These are phyloP conservation scores for Cercospora sp. DNA, from an alignment of 2,329 filamentous ascomycete species.

Conservation along the genomic window DNA sequence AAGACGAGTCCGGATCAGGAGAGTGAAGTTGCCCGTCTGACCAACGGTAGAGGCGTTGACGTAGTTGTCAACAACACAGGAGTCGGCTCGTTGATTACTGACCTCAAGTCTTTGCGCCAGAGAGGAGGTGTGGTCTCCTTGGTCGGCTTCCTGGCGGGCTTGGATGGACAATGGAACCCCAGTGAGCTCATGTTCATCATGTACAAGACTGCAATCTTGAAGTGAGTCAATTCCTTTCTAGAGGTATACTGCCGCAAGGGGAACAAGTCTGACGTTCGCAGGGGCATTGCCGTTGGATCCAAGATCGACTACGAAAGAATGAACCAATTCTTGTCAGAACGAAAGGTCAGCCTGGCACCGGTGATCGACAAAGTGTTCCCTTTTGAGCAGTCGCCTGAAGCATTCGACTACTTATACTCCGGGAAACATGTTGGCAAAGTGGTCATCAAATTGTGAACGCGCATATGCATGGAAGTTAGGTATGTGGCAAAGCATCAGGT, in stretches of 20 bases:
- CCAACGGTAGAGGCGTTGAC: not conserved
- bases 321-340: not conserved
- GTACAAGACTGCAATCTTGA: not conserved
- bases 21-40: not conserved
- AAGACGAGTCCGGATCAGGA: not conserved
- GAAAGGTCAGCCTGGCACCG: not conserved
- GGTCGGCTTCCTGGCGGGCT: not conserved
- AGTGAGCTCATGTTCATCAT: not conserved
- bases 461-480: not conserved
- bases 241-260: too few species aligned
- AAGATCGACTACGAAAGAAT: not conserved
- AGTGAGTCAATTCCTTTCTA: not conserved
- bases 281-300: not conserved
- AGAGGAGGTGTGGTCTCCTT: not conserved
- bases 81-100: not conserved
- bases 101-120: not conserved
- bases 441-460: not conserved
- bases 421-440: not conserved
- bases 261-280: not conserved
- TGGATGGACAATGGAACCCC: not conserved
- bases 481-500: not conserved
- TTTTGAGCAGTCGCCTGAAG: not conserved
- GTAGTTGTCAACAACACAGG: not conserved
- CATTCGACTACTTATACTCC: not conserved
- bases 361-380: not conserved